phyloP scores from a whole-genome alignment of 202 grass and related monocot genomes.

The Musa balbisiana region DNA sequence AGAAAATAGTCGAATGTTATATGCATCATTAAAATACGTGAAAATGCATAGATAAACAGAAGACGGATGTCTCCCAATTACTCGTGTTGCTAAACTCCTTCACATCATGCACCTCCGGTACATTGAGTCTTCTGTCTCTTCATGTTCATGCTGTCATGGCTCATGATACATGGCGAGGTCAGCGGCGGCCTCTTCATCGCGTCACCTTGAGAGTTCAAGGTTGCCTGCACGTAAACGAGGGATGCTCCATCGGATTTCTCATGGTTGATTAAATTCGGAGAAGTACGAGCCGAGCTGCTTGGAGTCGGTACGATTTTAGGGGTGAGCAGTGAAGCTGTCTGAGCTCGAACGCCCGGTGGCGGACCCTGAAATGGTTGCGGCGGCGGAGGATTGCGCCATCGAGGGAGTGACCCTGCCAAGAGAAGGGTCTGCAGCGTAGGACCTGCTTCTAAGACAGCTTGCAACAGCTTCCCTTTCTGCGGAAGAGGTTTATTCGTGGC shows the following conservation, averaged over 20 bases:
- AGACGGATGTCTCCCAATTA: no score
- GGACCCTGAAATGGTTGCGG: not conserved
- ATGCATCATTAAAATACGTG: no score
- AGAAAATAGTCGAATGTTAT: no score
- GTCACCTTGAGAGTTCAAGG: not conserved
- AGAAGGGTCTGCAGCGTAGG: slow-evolving; percentile 41
- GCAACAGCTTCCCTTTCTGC: slow-evolving; percentile 35
- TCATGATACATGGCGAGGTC: not conserved
- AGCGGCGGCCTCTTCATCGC: not conserved
- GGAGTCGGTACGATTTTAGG: not conserved
- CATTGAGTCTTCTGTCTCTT: not conserved
- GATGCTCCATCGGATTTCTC: no score
- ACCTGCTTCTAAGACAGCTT: slow-evolving; percentile 40
- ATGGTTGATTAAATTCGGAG: not conserved
- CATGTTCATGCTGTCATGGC: not conserved
- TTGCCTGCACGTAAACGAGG: not conserved
- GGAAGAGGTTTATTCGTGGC: slow-evolving; percentile 31
- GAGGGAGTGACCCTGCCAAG: slow-evolving; percentile 39
- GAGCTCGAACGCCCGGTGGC: not conserved
- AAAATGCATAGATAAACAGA: no score
- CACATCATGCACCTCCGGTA: not conserved
- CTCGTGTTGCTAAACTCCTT: not conserved
- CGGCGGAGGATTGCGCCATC: not conserved
- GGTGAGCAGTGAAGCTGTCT: not conserved
- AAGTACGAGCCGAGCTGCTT: not conserved